Base-by-base conservation (phyloP, 306 rosid species). In the Lotus japonicus region DNA sequence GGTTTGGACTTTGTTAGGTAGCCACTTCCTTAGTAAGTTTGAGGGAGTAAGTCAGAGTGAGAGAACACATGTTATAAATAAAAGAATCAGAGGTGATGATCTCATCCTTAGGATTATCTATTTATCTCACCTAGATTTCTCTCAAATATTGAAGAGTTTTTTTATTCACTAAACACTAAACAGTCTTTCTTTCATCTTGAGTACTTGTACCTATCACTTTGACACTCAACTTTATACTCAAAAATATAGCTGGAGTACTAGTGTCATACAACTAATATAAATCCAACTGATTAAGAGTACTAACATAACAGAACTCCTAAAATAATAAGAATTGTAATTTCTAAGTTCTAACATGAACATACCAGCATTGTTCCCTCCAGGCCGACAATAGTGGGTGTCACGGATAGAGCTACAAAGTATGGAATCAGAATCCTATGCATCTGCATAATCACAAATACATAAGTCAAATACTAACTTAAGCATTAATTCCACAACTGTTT, bases 321-420 rank as follows among this genome's bases (percentile, higher is more conserved):
- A 56, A 58, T 18, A 36, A 48, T 23, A 38, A 57, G 59, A 74
- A 19, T 49, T 74, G 33, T 46, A 46, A 65, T 66, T n/a, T n/a
- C n/a, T n/a, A n/a, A 35, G 6, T 49, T 57, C 69, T 66, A 50
- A 58, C 48, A 38, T 35, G 70, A 71, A 58, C 80, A 36, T 83
- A 91, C 97, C 97, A 91, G 83, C 79, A 88, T 70, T 26, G 96
- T 86, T 58, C 97, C 97, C 79, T 91, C 97, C n/a, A 91, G 86
- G 86, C 96, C 15, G 79, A 53, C 85, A 58, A 89, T 80, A 8
- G 92, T 68, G 51, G 96, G 96, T 3, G 92, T 91, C 65, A 85
- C 86, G 68, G 68, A 77, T 48, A 91, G 46, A 17, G 89, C 91
- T 71, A 91, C 46, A 38, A 88, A 83, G 78, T 53, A 91, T 31